Evolutionary conservation across 257 asterid genomes (phyloP).

Genomic region (Linaria vulgaris): DNA sequence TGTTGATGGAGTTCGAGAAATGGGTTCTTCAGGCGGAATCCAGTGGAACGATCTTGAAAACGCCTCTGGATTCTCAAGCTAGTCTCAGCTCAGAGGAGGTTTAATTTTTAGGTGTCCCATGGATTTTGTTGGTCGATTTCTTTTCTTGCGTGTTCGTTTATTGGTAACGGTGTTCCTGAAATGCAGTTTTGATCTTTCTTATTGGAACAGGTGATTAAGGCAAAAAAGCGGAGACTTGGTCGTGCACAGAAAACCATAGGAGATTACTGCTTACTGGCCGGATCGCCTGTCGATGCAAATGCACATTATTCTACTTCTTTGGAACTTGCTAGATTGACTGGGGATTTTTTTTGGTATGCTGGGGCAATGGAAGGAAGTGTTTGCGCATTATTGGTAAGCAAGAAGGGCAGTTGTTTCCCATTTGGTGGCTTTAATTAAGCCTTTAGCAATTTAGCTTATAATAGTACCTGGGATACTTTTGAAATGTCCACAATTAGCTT

Average conservation of each 20-base stretch:
- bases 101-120: slow-evolving; percentile 80
- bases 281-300: slow-evolving; percentile 98
- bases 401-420: slow-evolving; percentile 13
- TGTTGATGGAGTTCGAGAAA: slow-evolving; percentile 96
- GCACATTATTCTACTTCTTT: slow-evolving; percentile 90
- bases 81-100: slow-evolving; percentile 99
- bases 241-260: slow-evolving; percentile 98
- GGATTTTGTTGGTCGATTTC: slow-evolving; percentile 34
- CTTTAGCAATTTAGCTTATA: slow-evolving; percentile 11
- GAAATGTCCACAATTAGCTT: too few relatives aligned
- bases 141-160: slow-evolving; percentile 15
- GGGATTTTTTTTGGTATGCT: slow-evolving; percentile 96
- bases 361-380: slow-evolving; percentile 99
- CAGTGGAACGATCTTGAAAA: slow-evolving; percentile 88
- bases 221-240: slow-evolving; percentile 90
- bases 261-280: slow-evolving; percentile 94
- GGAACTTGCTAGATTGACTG: slow-evolving; percentile 93
- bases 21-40: slow-evolving; percentile 96
- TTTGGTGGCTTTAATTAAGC: slow-evolving; percentile 10
- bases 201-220: slow-evolving; percentile 81
- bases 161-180: slow-evolving; percentile 21
- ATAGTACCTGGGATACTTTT: not conserved
- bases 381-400: slow-evolving; percentile 90
- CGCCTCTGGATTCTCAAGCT: slow-evolving; percentile 99
- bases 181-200: slow-evolving; percentile 30